phyloP scores from a whole-genome alignment of 2,329 filamentous ascomycete species.

The Madurella mycetomatis region DNA sequence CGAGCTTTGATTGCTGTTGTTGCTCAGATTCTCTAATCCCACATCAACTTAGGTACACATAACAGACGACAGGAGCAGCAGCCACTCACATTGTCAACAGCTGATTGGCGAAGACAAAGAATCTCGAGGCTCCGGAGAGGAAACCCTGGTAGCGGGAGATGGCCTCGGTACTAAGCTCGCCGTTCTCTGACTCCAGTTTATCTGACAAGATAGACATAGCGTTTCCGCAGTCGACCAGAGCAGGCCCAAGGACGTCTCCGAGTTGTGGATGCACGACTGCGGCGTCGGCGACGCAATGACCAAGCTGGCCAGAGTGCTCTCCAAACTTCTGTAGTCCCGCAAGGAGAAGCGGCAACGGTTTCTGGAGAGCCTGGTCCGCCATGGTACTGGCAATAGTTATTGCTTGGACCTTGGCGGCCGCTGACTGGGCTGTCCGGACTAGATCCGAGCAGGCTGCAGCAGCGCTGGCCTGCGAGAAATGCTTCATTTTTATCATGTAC shows the following conservation, averaged over 20 bases:
- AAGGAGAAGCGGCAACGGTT: conserved; percentile 1
- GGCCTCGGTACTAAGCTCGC: not conserved
- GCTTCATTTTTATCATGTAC: not conserved
- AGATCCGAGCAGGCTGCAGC: not conserved
- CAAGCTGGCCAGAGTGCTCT: conserved; percentile 13
- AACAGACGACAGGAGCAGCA: too few species aligned
- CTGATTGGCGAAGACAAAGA: conserved; percentile 16
- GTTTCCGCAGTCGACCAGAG: not conserved
- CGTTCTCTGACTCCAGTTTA: not conserved
- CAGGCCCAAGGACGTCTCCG: not conserved
- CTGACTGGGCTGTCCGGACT: not conserved
- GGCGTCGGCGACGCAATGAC: conserved; percentile 3
- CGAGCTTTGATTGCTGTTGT: conserved; percentile 7
- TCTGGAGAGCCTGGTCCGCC: not conserved
- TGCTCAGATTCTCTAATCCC: conserved; percentile 1
- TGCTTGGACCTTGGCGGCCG: not conserved
- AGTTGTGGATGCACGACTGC: conserved; percentile 1
- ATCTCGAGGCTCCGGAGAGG: not conserved
- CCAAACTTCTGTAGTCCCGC: conserved; percentile 11
- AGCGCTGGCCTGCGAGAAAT: not conserved
- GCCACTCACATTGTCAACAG: conserved; percentile 14
- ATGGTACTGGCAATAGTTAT: not conserved
- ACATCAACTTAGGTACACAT: not conserved
- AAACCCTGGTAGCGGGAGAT: conserved; percentile 2
- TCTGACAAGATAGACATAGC: not conserved